Conservation (phyloP, 805 yeast genomes). For the Schwanniomyces occidentalis region DNA sequence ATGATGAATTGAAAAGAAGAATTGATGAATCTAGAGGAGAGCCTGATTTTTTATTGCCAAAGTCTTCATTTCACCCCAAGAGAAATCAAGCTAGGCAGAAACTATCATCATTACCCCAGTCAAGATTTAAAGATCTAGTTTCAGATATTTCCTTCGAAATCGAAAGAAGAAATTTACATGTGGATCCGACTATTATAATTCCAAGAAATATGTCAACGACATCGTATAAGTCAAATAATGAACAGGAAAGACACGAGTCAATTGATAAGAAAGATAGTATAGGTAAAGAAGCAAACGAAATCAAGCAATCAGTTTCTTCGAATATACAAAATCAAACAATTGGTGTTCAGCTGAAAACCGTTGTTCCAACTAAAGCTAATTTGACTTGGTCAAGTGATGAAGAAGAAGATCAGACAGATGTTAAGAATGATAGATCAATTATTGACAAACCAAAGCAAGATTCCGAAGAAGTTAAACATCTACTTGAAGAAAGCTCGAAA, state of each 20-base stretch:
- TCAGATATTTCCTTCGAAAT: constrained; percentile 87
- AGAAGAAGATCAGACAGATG: constrained; percentile 44
- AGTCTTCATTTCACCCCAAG: constrained; percentile 79
- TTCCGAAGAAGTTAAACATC: neutral
- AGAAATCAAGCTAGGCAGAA: constrained; percentile 95
- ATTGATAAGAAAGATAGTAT: neutral
- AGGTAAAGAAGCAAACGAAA: constrained; percentile 2
- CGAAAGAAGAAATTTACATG: constrained; percentile 67
- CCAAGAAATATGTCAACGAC: neutral
- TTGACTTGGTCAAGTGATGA: constrained; percentile 89
- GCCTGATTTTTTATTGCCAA: constrained; percentile 68
- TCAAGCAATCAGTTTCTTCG: constrained; percentile 6
- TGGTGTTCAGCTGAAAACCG: constrained; percentile 61
- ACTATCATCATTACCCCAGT: constrained; percentile 76
- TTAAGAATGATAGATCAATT: constrained; percentile 8
- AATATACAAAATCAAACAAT: constrained; percentile 21
- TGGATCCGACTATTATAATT: constrained; percentile 9
- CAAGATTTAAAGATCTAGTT: constrained; percentile 85
- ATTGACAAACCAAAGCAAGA: neutral
- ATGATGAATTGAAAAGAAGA: constrained; percentile 87
- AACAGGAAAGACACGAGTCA: neutral
- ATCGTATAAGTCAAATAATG: neutral
- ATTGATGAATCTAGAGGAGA: constrained; percentile 57
- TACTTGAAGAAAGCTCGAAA: constrained; percentile 28
- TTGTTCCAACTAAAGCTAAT: constrained; percentile 82